A percentile compares a stretch with the other conserved stretches of the same genome.
phyloP scores from a whole-genome alignment of 495 filamentous ascomycete species.

The Articulospora tetracladia region DNA sequence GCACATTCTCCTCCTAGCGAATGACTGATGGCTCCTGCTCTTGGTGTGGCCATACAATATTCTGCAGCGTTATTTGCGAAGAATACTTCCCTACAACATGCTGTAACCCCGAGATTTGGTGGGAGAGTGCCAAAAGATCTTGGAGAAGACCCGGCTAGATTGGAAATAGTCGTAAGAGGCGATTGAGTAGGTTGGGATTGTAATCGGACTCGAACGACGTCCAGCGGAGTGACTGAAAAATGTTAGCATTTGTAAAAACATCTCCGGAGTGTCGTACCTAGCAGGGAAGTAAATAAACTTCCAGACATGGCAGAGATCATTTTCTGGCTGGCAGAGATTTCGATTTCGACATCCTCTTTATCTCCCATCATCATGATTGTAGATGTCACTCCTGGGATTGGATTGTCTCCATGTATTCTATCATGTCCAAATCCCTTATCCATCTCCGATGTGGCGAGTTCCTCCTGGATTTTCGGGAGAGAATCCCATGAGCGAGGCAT shows the following conservation, averaged over 20 bases:
- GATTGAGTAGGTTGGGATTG: conserved; percentile 66
- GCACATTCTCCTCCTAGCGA: conserved; percentile 61
- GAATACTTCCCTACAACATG: conserved; percentile 96
- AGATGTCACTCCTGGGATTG: conserved; percentile 14
- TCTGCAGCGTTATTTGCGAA: conserved; percentile 85
- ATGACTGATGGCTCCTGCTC: conserved; percentile 27
- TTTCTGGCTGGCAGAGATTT: conserved; percentile 78
- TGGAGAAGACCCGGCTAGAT: conserved; percentile 26
- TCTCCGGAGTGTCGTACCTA: conserved; percentile 56
- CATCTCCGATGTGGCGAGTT: conserved; percentile 21
- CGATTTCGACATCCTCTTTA: conserved; percentile 33
- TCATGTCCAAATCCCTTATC: conserved; percentile 31
- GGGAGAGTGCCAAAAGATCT: conserved; percentile 28
- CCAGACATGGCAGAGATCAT: conserved; percentile 93
- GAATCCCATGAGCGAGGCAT: conserved; percentile 22
- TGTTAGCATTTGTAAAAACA: conserved; percentile 17
- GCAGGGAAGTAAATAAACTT: conserved; percentile 81
- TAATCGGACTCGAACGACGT: conserved; percentile 92
- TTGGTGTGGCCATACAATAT: conserved; percentile 66
- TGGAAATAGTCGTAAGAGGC: conserved; percentile 17
- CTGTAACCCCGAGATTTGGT: conserved; percentile 79
- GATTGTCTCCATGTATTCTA: conserved; percentile 29
- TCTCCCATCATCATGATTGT: conserved; percentile 24
- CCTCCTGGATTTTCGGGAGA: conserved; percentile 1
- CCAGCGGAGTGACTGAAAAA: conserved; percentile 80